Conservation (phyloP, 225 moss, liverwort and hornwort species). For the Marchantia polymorpha region DNA sequence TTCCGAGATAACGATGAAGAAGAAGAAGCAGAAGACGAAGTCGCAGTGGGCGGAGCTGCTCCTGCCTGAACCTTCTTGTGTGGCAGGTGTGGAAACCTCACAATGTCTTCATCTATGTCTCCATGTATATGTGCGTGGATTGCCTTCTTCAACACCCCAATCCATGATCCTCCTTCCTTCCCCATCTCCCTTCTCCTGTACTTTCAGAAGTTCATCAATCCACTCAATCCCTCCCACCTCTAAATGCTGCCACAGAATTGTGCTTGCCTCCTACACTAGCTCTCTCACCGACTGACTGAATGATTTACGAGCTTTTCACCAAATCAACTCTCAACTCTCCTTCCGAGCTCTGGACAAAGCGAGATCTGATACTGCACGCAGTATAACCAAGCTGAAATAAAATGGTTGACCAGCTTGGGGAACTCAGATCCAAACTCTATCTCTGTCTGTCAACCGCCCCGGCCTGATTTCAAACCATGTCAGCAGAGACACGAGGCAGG, state of each 20-base stretch:
- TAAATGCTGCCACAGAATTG: not conserved
- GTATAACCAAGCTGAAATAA: not conserved
- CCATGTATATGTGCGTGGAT: conserved; percentile 4
- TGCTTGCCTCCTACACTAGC: not conserved
- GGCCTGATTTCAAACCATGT: no score
- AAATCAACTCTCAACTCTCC: not conserved
- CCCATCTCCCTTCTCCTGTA: conserved; percentile 1
- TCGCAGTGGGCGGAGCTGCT: no score
- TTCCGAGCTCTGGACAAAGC: no score
- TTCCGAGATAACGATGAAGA: not conserved
- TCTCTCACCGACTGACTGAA: not conserved
- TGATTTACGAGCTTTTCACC: not conserved
- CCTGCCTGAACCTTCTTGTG: conserved; percentile 1
- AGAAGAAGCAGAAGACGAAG: not conserved
- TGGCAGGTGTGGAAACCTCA: conserved; percentile 18
- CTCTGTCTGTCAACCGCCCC: no score
- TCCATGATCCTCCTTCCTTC: conserved; percentile 9
- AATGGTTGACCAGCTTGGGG: no score
- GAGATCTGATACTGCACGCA: not conserved
- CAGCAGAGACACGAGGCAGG: no score
- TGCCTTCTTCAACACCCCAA: not conserved
- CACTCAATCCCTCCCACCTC: not conserved
- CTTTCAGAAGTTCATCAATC: not conserved
- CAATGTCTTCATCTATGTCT: conserved; percentile 8
- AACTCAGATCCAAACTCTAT: no score